Evolutionary conservation across 352 stramenopile genomes (phyloP), one percentile per base, ranked within the genome.

Genomic region (Phytophthora foliorum): DNA sequence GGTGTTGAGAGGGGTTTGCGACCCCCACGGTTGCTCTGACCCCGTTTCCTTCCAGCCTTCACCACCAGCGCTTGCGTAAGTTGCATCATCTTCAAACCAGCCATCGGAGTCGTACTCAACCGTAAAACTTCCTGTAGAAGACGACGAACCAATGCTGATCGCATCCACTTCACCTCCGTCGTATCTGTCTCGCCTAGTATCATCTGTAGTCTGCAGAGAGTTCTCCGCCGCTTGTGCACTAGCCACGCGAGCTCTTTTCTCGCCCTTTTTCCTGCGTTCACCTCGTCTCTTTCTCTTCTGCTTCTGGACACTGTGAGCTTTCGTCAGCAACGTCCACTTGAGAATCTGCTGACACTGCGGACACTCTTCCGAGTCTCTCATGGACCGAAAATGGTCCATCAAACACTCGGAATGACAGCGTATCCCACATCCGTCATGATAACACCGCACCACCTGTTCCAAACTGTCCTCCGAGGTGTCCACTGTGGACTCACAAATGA

Each of bases 371-470:
- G 57, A 31, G 3, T 72, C 69, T 17, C 29, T 66, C 38, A 73
- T 68, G 6, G 78, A 75, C 16, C 69, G 53, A 27, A 92, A 92
- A 63, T 90, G 80, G 51, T 90, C 82, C 13, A 49, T 64, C 10
- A 91, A 64, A 53, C 84, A 92, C 17, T 73, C 22, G 5, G 66
- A 55, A 61, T 92, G 84, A 31, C 66, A 85, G 24, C 63, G 63
- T 63, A 86, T 80, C 9, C 38, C n/a, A 19, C 84, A 92, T 2
- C 49, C 45, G 19, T 27, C n/a, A 59, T 85, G 55, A 42, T 88
- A 89, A 51, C 84, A 92, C 7, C 52, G 38, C 25, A 82, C 32
- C 13, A 74, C 53, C 10, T 41, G 25, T 6, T 41, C 59, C 14
- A 19, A 1, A 38, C 11, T 25, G 8, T 31, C 25, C 19, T 64